phyloP scores from a whole-genome alignment of 2,329 filamentous ascomycete species.

The Penicillium sp. region DNA sequence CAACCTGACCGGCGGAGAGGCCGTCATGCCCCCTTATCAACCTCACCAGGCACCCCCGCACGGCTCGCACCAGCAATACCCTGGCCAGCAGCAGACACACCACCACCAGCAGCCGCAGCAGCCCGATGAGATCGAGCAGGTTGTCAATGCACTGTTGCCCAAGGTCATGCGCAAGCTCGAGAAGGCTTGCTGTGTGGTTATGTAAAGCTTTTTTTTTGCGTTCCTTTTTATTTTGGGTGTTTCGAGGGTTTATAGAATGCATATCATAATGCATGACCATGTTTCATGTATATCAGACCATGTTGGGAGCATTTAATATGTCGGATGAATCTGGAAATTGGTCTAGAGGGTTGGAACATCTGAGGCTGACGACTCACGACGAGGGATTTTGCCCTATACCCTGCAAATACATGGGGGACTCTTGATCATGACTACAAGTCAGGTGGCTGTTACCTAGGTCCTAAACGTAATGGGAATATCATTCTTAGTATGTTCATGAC shows the following conservation, averaged over 20 bases:
- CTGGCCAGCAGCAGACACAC: slow-evolving; percentile 42
- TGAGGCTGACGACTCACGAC: slow-evolving; percentile 8
- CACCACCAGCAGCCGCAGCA: slow-evolving; percentile 49
- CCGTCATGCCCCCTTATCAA: slow-evolving; percentile 42
- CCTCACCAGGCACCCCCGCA: slow-evolving; percentile 49
- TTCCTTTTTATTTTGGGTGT: slow-evolving; percentile 1
- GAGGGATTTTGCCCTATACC: slow-evolving; percentile 6
- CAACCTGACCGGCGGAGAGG: slow-evolving; percentile 73
- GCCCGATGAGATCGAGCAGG: slow-evolving; percentile 58
- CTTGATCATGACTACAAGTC: background rate
- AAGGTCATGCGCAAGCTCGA: slow-evolving; percentile 64
- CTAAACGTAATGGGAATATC: background rate
- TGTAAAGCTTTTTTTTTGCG: slow-evolving; percentile 51
- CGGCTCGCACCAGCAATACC: slow-evolving; percentile 33
- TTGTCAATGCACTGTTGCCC: slow-evolving; percentile 61
- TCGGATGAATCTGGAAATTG: background rate
- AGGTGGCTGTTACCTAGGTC: background rate
- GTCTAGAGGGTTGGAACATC: background rate
- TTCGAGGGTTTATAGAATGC: slow-evolving; percentile 2
- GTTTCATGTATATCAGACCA: background rate
- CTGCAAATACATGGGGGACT: background rate
- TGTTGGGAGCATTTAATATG: background rate
- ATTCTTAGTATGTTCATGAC: slow-evolving; percentile 2
- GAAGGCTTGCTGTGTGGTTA: slow-evolving; percentile 70
- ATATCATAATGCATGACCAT: background rate